A percentile compares a stretch with the other conserved stretches of the same genome.
Conservation (phyloP, 75 land plant species). For the Gnetum montanum region DNA sequence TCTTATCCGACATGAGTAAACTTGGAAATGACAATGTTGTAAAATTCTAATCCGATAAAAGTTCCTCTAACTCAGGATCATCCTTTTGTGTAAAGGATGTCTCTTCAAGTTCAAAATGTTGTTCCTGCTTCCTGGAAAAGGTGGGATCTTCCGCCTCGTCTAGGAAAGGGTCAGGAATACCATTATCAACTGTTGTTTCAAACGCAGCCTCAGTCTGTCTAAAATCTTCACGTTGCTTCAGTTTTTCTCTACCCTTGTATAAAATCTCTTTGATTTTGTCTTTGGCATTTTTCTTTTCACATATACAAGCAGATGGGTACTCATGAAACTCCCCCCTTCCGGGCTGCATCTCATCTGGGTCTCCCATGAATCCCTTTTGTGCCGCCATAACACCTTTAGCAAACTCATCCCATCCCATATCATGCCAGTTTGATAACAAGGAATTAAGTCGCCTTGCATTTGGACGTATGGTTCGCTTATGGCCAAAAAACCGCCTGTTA, state of each 20-base stretch:
- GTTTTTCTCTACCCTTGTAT: background rate
- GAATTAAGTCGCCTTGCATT: conserved; percentile 72
- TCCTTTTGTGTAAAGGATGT: background rate
- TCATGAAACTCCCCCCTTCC: conserved; percentile 90
- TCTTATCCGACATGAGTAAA: background rate
- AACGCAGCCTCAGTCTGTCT: background rate
- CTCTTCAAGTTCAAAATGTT: background rate
- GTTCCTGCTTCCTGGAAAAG: background rate
- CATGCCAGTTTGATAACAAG: conserved; percentile 39
- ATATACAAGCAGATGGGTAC: conserved; percentile 60
- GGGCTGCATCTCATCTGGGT: conserved; percentile 77
- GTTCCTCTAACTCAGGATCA: conserved; percentile 9
- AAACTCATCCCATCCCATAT: conserved; percentile 73
- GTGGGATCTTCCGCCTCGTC: conserved; percentile 1
- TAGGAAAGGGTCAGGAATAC: background rate
- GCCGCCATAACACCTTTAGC: conserved; percentile 44
- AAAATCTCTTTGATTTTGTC: conserved; percentile 1
- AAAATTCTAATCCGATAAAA: conserved; percentile 1
- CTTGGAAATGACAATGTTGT: background rate
- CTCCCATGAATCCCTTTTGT: conserved; percentile 97
- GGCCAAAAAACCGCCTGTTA: conserved; percentile 90
- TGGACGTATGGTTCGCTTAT: conserved; percentile 87
- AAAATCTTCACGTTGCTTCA: background rate
- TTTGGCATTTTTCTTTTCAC: conserved; percentile 19
- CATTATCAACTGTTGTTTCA: background rate